Conservation (phyloP, 225 moss, liverwort and hornwort species). For the Lunularia cruciata region DNA sequence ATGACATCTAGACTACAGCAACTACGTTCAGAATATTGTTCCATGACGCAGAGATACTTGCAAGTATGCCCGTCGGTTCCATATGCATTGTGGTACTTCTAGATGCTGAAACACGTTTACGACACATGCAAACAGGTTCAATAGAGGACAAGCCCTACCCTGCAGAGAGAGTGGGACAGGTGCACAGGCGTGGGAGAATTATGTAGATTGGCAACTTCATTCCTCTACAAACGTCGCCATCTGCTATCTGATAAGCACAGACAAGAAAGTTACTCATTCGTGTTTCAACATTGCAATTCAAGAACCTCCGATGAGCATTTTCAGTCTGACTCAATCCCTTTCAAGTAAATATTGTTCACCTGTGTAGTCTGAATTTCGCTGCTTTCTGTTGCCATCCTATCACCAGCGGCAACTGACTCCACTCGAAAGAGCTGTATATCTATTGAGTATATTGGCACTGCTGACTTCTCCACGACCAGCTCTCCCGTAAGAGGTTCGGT, state of each 20-base stretch:
- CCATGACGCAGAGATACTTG: no score
- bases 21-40: no score
- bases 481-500: slow-evolving; percentile 87
- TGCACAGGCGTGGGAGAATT: slow-evolving; percentile 90
- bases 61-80: no score
- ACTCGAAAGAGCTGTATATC: slow-evolving; percentile 90
- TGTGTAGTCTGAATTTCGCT: slow-evolving; percentile 95
- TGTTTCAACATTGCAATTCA: background rate
- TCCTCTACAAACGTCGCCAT: slow-evolving; percentile 91
- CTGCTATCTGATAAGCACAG: slow-evolving; percentile 60
- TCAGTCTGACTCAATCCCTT: background rate
- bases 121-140: no score
- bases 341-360: slow-evolving; percentile 34
- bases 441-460: slow-evolving; percentile 78
- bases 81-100: no score
- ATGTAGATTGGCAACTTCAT: slow-evolving; percentile 79
- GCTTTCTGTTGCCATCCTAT: slow-evolving; percentile 89
- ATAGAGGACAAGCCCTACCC: slow-evolving; percentile 47
- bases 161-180: slow-evolving; percentile 88
- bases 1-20: no score
- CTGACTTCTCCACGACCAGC: slow-evolving; percentile 78
- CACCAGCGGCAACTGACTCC: slow-evolving; percentile 90
- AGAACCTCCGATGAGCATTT: background rate
- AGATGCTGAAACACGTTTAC: no score
- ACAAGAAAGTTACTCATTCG: background rate